Evolutionary conservation across 768 basidiomycete species (phyloP).

Genomic region (Pleurotus cornucopiae): DNA sequence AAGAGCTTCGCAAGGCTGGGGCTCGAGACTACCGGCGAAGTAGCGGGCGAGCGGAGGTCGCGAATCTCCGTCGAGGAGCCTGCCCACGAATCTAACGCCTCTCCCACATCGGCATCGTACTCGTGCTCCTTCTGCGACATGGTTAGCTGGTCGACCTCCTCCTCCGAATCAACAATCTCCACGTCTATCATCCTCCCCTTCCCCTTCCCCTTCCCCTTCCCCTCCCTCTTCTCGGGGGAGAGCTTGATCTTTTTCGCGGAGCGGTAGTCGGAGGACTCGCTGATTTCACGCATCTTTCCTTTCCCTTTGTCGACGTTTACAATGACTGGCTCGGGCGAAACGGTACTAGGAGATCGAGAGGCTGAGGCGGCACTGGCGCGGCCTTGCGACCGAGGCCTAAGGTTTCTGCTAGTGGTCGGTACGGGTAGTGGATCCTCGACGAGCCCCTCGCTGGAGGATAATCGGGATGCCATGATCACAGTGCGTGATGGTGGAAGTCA

Average conservation of each 20-base stretch:
- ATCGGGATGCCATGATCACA: not conserved
- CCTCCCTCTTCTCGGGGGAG: conserved; percentile 1
- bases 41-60: not conserved
- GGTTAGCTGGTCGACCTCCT: not conserved
- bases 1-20: not conserved
- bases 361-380: not conserved
- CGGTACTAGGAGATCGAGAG: not conserved
- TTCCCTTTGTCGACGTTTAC: not conserved
- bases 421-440: not conserved
- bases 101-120: not conserved
- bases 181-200: not conserved
- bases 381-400: not conserved
- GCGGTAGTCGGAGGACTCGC: not conserved
- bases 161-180: not conserved
- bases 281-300: not conserved
- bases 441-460: not conserved
- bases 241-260: not conserved
- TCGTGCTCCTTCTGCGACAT: not conserved
- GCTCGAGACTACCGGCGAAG: not conserved
- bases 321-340: not conserved
- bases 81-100: not conserved
- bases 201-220: not conserved
- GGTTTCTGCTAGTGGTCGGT: conserved; percentile 1
- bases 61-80: not conserved
- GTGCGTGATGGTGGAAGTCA: not conserved